phyloP scores from a whole-genome alignment of 768 basidiomycete genomes.

The Amanita fuliginea region DNA sequence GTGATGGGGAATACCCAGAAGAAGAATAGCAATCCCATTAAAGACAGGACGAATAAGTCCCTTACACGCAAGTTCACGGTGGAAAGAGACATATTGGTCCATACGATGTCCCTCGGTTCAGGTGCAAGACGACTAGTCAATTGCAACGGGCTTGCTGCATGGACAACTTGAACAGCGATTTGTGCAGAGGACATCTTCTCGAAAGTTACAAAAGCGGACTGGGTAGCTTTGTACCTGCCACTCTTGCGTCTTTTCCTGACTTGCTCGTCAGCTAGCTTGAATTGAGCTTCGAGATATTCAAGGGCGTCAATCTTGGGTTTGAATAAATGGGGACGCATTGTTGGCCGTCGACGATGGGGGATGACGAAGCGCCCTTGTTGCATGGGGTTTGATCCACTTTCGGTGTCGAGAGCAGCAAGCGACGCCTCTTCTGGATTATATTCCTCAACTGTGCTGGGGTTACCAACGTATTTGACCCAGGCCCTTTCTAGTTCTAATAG shows the following conservation, averaged over 20 bases:
- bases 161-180: conserved; percentile 80
- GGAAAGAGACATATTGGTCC: conserved; percentile 79
- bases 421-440: conserved; percentile 65
- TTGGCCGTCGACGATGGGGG: conserved; percentile 69
- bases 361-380: conserved; percentile 45
- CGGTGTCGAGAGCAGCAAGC: conserved; percentile 34
- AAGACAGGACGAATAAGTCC: conserved; percentile 55
- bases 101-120: conserved; percentile 92
- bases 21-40: conserved; percentile 68
- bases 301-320: conserved; percentile 75
- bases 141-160: conserved; percentile 56
- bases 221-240: conserved; percentile 73
- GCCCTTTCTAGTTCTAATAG: conserved; percentile 70
- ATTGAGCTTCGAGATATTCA: conserved; percentile 75
- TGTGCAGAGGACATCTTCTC: conserved; percentile 95
- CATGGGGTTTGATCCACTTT: conserved; percentile 31
- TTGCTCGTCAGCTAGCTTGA: conserved; percentile 71
- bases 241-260: conserved; percentile 63
- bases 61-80: conserved; percentile 47
- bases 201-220: conserved; percentile 90
- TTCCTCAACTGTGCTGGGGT: conserved; percentile 77
- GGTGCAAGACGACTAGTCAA: conserved; percentile 71
- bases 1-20: conserved; percentile 92
- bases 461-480: conserved; percentile 90
- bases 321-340: conserved; percentile 66